Conservation (phyloP, 2,329 filamentous ascomycete species). For the Phoma sp. region DNA sequence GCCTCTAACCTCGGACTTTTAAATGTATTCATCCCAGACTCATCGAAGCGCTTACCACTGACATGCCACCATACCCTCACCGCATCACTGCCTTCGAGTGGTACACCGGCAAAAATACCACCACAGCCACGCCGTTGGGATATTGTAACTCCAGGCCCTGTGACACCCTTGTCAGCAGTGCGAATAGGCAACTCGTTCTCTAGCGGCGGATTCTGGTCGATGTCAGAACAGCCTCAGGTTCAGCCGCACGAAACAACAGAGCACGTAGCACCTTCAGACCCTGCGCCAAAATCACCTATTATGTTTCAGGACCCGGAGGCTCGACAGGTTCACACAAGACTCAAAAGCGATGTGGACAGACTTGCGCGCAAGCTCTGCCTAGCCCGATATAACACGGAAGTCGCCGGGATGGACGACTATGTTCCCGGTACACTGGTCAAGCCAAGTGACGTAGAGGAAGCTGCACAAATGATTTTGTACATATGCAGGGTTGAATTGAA, state of each 20-base stretch:
- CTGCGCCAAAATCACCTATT: background rate
- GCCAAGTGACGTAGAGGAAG: background rate
- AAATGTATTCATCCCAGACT: background rate
- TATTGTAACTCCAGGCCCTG: slow-evolving; percentile 11
- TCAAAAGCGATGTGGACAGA: slow-evolving; percentile 2
- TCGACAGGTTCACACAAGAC: background rate
- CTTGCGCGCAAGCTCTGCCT: slow-evolving; percentile 17
- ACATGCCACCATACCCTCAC: background rate
- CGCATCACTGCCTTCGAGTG: background rate
- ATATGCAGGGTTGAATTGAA: slow-evolving; percentile 1
- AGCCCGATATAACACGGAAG: background rate
- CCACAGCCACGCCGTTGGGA: slow-evolving; percentile 26
- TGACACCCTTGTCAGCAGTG: slow-evolving; percentile 22
- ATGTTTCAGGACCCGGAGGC: background rate
- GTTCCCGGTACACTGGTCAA: slow-evolving; percentile 3
- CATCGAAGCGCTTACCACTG: background rate
- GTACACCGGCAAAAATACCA: background rate
- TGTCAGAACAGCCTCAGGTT: background rate
- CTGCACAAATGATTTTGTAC: background rate
- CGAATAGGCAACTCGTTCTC: slow-evolving; percentile 27
- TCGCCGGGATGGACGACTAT: background rate
- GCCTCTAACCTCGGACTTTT: background rate
- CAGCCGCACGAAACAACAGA: background rate
- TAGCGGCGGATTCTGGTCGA: slow-evolving; percentile 23
- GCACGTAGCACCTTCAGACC: background rate